Evolutionary conservation across 371 early-diverging fungal species (phyloP), one percentile per base, ranked within the genome.

Genomic region (Mortierella polycephala): DNA sequence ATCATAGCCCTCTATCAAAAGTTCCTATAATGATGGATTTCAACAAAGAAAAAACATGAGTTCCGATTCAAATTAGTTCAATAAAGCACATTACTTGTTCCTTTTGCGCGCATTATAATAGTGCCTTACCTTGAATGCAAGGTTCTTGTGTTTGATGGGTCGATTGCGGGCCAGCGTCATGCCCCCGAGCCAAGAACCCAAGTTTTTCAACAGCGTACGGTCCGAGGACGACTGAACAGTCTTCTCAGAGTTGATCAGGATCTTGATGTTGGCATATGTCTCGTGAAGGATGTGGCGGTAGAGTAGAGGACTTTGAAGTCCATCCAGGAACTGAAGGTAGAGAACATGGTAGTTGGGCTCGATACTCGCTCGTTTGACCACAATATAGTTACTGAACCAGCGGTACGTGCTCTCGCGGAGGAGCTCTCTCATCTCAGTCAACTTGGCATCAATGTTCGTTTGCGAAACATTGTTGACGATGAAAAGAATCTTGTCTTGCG

Each of bases 111-210:
- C 30, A 30, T 4, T 30, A 30, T 30, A 30, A 30, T 30, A 30
- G 30, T 30, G 30, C 4, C 30, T 54, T 54, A 92, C 93, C 88
- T 99, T 99, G 81, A 98, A 93, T 0, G 95, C 88, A 57, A 98
- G 87, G 62, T 96, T 88, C 64, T 95, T 96, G 83, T 98, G 96
- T 74, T 92, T 90, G 71, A 99, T 95, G 11, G 99, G 99, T 60
- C 88, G 89, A 77, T 99, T 92, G 37, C 93, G 89, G n/a, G 96
- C 96, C 11, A 99, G 75, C 1, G 99, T 97, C 77, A 98, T 88
- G n/a, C 91, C 91, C 50, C 99, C 99, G 7, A 99, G 88, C 99
- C 99, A 99, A 10, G 95, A 88, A 30, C 99, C 99, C 42, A 98
- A 83, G 75, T 96, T 98, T 83, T 98, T 98, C 45, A 99, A 81